A percentile compares a stretch with the other conserved stretches of the same genome.
These are phyloP conservation scores for Rubus idaeus DNA, from an alignment of 306 rosid species.

Conservation along the genomic window DNA sequence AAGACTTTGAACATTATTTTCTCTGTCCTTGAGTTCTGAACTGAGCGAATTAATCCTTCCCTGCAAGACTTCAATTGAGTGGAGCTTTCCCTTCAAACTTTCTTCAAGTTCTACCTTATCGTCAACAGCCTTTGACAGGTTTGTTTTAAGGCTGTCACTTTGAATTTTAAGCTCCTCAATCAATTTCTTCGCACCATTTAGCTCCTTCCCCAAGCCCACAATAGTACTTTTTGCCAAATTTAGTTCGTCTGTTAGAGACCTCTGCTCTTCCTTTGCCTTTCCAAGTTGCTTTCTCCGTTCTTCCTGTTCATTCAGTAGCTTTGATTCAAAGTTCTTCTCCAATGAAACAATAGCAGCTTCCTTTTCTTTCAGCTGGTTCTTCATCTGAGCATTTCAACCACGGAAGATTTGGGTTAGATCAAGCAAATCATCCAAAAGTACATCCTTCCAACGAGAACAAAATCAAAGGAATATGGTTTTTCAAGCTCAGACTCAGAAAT, in stretches of 20 bases:
- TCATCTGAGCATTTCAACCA: constrained; percentile 58
- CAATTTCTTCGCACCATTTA: constrained; percentile 54
- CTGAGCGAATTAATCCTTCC: constrained; percentile 52
- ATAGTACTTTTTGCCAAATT: constrained; percentile 52
- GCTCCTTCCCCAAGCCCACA: constrained; percentile 55
- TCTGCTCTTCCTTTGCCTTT: constrained; percentile 68
- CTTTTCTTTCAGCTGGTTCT: constrained; percentile 62
- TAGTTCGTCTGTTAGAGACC: constrained; percentile 48
- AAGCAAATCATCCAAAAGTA: constrained; percentile 21
- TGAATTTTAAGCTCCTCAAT: constrained; percentile 57
- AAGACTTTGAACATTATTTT: constrained; percentile 48
- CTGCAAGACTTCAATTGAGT: constrained; percentile 34
- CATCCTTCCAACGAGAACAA: not conserved
- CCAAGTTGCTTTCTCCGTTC: constrained; percentile 59
- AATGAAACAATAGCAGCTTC: constrained; percentile 57
- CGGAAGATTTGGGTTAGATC: constrained; percentile 22
- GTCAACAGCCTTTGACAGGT: constrained; percentile 34
- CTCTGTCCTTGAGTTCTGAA: constrained; percentile 57
- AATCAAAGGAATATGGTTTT: not conserved
- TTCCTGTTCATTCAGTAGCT: constrained; percentile 63
- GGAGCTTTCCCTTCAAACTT: constrained; percentile 34
- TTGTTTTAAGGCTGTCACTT: constrained; percentile 42
- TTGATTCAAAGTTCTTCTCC: constrained; percentile 59
- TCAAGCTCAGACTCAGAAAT: not conserved
- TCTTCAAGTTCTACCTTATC: constrained; percentile 54